Base-by-base conservation (phyloP, 2,329 filamentous ascomycete genomes). In the Colletotrichum horii region DNA sequence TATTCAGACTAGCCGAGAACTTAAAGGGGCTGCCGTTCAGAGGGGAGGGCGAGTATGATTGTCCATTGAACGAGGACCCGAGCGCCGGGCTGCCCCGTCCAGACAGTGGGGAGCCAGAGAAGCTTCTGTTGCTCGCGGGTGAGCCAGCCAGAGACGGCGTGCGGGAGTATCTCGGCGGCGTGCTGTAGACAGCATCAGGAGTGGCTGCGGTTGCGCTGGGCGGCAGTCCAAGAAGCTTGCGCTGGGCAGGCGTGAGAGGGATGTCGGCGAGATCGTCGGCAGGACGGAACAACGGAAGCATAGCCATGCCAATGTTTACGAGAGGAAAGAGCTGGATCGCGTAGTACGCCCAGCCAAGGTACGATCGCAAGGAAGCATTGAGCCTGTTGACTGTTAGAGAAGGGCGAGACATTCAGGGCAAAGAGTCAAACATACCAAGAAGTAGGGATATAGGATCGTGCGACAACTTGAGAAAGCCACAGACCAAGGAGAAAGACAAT, bases 231-330 rank as follows among this genome's bases (percentile, higher is more conserved):
- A 99, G 91, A 16, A 98, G 90, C 78, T 93, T 90, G 76, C 96
- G 94, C 87, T 98, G 97, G 15, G 93, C 92, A n/a, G 95, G 93
- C 1, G 96, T 98, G 78, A 99, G 90, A 76, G 96, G 93, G 66
- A 99, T 98, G 83, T 99, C 97, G 83, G 93, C 88, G 77, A 98
- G 90, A 77, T 96, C 91, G 83, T 98, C 97, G 79, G 89, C 89
- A 58, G 90, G 89, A 77, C 93, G 91, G 80, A 95, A 85, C 15
- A 98, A 89, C 4, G 96, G 97, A 61, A 92, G 87, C 73, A 95
- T 86, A 48, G 95, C 94, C 70, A 93, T 80, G 77, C 87, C 82
- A 69, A 98, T 94, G 84, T 98, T 98, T 80, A 93, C 84, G 65
- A 94, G 78, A 4, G 93, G 92, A 3, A 94, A 78, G 12, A 90